Evolutionary conservation across 129 eudicot species (phyloP).

Genomic region (Centrapalus pauciflorus): DNA sequence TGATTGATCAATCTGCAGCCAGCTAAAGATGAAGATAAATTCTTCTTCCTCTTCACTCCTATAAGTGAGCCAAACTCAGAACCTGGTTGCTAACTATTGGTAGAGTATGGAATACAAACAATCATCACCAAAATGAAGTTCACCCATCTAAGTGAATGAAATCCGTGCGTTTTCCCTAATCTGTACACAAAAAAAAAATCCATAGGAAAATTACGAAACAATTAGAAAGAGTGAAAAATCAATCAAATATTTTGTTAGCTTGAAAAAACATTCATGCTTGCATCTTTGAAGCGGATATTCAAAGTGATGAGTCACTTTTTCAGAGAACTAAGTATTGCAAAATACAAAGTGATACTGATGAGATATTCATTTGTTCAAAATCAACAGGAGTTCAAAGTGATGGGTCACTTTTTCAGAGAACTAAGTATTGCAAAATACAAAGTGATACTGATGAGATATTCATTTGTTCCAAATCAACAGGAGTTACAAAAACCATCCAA

Average conservation of each 20-base stretch:
- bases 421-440: not conserved
- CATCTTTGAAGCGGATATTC: not conserved
- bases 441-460: not conserved
- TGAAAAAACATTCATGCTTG: not conserved
- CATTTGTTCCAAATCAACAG: not conserved
- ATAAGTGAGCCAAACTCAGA: constrained; percentile 43
- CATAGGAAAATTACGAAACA: not conserved
- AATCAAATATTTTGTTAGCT: not conserved
- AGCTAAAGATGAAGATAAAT: constrained; percentile 36
- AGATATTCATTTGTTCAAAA: not conserved
- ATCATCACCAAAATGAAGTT: constrained; percentile 25
- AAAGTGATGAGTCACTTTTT: not conserved
- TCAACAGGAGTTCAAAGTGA: not conserved
- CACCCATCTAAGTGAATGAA: not conserved
- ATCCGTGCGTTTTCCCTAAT: constrained; percentile 13
- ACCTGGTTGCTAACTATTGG: constrained; percentile 20
- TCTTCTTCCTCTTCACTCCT: constrained; percentile 39
- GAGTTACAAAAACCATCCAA: too few species aligned
- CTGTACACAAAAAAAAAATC: constrained; percentile 23
- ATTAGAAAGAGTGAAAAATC: not conserved
- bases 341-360: not conserved
- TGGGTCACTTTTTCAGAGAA: not conserved
- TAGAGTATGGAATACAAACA: not conserved
- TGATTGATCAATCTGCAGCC: not conserved
- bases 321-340: not conserved